Evolutionary conservation across 129 eudicot genomes (phyloP), one percentile per base, ranked within the genome.

Genomic region (Escallonia herrerae): DNA sequence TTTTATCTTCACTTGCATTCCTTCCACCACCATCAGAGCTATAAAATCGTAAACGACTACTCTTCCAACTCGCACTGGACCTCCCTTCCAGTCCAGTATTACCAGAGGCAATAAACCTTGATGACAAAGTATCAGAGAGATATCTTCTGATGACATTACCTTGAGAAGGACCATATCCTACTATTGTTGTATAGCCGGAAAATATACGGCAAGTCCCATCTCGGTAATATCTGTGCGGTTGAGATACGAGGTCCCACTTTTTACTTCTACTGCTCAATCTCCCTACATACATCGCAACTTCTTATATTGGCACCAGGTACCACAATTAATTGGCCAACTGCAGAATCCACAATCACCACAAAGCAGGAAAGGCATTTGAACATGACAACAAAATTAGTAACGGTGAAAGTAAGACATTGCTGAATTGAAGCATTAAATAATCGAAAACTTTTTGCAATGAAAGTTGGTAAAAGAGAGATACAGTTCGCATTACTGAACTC

Each of bases 1-100:
- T 71, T 66, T 90, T 82, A 78, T 84, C 93, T 74, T 84, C 90
- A 60, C 90, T 87, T 38, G 84, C 83, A 69, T 77, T 89, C 70
- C 89, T 76, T 69, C 84, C 99, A 74, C 80, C 96, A 52, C 93
- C 93, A 77, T 86, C 79, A 2, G 99, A 93, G 74, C 99, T 89
- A 67, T 72, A 93, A 73, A 60, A 84, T 46, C 96, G 80, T 40
- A 80, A 69, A 56, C 56, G 61, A 38, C 62, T 68, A 39, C 62
- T 62, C 54, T 75, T 74, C 76, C 76, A 66, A 47, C 67, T 68
- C 65, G 80, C 46, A 61, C 48, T 54, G 11, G 81, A 74, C 43
- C 81, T 84, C 46, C 41, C 73, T 45, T 56, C 64, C 15, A 77
- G 76, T 9, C 68, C 67, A 64, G 59, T 40, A 40, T 43, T 72